Base-by-base conservation (phyloP, 768 basidiomycete genomes). In the Baorangia bicolor region DNA sequence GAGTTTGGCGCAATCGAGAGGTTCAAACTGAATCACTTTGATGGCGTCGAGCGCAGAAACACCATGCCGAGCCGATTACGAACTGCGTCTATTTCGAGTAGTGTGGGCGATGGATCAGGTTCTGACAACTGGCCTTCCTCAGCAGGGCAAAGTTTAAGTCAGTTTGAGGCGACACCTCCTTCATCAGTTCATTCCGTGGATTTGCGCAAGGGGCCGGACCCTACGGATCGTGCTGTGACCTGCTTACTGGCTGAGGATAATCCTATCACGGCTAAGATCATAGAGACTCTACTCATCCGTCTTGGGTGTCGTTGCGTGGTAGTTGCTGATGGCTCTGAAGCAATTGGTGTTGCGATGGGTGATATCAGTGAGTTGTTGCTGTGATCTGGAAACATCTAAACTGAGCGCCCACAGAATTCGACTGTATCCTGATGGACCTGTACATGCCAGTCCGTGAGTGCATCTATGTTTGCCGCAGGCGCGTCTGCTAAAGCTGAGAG, bases 181-280 rank as follows among this genome's bases (percentile, higher is more conserved):
- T 92, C 91, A 28, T 92, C 91, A 14, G 86, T 92, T n/a, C 85
- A 86, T 61, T 92, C 92, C 1, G 87, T 90, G 60, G 91, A 93
- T 64, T 69, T 92, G 69, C 82, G 83, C 69, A 85, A 85, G 72
- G 86, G 81, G 2, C 86, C 86, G 5, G 90, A 92, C 68, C 85
- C 82, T n/a, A 81, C 72, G 54, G 94, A 95, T 68, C 85, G 92
- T 38, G 87, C 88, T n/a, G 87, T 98, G 51, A 97, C 94, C 38
- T 94, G 93, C 66, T 72, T 99, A 27, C 80, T 99, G 34, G 97
- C 96, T 1, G 97, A 98, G 71, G 94, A 98, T 64, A 98, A 99
- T 66, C 97, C 97, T 2, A 98, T 98, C 60, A 96, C 94, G 0
- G 91, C 92, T 31, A 98, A 98, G 77, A 98, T 99, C 46, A 87